A percentile compares a stretch with the other conserved stretches of the same genome.
phyloP scores from a whole-genome alignment of 441 rosid genomes.

The Kokia cookei region DNA sequence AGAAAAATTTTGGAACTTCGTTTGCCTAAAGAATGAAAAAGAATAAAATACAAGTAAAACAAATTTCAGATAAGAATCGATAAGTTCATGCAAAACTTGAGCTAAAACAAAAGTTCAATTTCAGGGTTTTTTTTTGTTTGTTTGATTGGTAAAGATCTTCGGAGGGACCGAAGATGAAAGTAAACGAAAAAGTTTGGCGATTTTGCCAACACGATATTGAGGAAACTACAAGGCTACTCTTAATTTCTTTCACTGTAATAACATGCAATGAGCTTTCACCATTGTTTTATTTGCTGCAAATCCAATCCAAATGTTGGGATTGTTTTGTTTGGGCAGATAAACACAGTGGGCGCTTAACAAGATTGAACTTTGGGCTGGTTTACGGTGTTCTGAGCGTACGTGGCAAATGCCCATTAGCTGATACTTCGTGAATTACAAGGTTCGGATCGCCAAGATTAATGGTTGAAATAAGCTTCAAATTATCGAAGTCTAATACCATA shows the following conservation, averaged over 20 bases:
- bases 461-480: neutral
- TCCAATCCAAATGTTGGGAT: neutral
- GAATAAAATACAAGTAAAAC: neutral
- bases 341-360: neutral
- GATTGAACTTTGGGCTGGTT: neutral
- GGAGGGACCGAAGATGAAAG: slow-evolving; percentile 31
- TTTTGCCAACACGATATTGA: slow-evolving; percentile 29
- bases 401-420: neutral
- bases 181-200: slow-evolving; percentile 20
- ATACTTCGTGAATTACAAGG: neutral
- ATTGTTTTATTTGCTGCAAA: neutral
- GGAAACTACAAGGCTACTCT: slow-evolving; percentile 44
- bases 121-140: neutral
- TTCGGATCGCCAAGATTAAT: neutral
- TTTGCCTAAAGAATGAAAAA: neutral
- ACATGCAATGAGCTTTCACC: slow-evolving; percentile 1
- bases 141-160: slow-evolving; percentile 13
- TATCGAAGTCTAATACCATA: neutral
- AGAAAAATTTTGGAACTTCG: neutral
- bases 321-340: neutral
- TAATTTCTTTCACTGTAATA: neutral
- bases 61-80: neutral
- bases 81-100: neutral
- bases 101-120: neutral
- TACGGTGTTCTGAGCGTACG: neutral